Base-by-base conservation (phyloP, 805 yeast genomes). In the Saccharomycopsis javanensis region DNA sequence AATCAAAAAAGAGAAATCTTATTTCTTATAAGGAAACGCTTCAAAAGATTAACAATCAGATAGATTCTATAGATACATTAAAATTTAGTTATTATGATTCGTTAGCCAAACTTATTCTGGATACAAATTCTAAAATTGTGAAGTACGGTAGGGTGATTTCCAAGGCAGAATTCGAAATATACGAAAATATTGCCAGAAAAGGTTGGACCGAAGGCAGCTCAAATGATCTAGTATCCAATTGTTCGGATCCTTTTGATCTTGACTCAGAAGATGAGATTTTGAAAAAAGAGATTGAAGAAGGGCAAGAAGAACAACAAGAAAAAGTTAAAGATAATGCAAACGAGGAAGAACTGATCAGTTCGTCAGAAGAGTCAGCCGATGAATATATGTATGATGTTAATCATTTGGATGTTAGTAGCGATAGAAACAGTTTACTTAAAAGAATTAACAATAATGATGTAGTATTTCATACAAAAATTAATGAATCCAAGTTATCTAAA, bases 201-300 rank as follows among this genome's bases (percentile, higher is more conserved):
- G 94, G 95, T 4, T 84, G 90, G 88, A 78, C 85, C 3, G 96
- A 95, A 13, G 94, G 92, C 28, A 96, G 96, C 0, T 71, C 89
- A 34, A 96, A 88, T 65, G 83, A 79, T 27, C 71, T 86, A 55
- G 71, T 86, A 25, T 73, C 80, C 1, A 73, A 77, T 34, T 81
- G 87, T 38, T 85, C 86, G 1, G 94, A 86, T 66, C 86, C 86
- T 1, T 82, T 82, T 64, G 75, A 67, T 27, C 72, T 69, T 18
- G 69, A 66, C 15, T 42, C 57, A 28, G 35, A 51, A 33, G 42
- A 51, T 1, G 38, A 31, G n/a, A 23, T 10, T 8, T 52, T 25
- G 2, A n/a, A n/a, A n/a, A n/a, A n/a, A n/a, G n/a, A n/a, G n/a
- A n/a, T n/a, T n/a, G n/a, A n/a, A n/a, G n/a, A n/a, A n/a, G n/a